Evolutionary conservation across 176 grass and related monocot species (phyloP).

Genomic region (Coix lacrymajobi): DNA sequence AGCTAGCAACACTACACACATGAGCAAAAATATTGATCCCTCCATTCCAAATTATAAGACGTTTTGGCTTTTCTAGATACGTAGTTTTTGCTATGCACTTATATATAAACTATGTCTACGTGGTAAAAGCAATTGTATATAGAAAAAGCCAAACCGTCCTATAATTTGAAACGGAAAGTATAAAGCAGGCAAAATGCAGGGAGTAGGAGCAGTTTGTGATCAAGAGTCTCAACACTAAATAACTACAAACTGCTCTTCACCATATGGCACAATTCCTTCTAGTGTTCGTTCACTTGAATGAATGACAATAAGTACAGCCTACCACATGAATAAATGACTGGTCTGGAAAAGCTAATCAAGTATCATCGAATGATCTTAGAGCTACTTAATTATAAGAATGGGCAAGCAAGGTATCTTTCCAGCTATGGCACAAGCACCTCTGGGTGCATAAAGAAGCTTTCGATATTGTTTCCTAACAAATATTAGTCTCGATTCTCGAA

Average conservation of each 20-base stretch:
- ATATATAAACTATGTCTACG: not conserved
- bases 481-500: not conserved
- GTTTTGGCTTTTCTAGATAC: not conserved
- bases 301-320: not conserved
- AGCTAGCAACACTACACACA: not conserved
- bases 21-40: not conserved
- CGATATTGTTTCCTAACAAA: not conserved
- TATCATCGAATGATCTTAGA: not conserved
- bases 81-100: not conserved
- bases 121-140: too few species aligned
- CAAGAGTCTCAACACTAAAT: not conserved
- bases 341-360: not conserved
- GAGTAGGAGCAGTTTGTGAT: not conserved
- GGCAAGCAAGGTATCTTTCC: not conserved
- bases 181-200: not conserved
- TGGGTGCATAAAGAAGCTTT: not conserved
- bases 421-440: not conserved
- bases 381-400: not conserved
- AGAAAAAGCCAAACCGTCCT: not conserved
- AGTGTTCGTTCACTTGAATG: conserved; percentile 5
- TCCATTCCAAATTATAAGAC: not conserved
- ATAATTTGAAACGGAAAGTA: not conserved
- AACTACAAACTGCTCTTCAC: not conserved
- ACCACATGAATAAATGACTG: not conserved
- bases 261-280: not conserved